These are phyloP conservation scores for Paragyromitra xinjiangensis DNA, from an alignment of 495 filamentous ascomycete species.

Conservation along the genomic window DNA sequence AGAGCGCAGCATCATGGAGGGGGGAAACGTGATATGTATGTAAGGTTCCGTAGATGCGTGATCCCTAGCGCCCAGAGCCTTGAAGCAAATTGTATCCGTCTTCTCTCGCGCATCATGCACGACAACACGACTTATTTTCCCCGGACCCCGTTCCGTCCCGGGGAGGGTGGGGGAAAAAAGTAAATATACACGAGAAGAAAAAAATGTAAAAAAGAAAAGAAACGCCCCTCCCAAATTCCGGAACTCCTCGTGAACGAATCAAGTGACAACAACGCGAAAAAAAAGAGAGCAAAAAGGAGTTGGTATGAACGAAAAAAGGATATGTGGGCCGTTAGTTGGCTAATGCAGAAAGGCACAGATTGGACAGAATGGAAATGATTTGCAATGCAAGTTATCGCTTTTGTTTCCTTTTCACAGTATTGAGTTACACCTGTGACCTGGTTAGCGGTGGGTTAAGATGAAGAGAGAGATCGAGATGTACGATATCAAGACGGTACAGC, in stretches of 20 bases:
- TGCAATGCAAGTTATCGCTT: slow-evolving; percentile 35
- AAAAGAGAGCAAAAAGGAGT: slow-evolving; percentile 25
- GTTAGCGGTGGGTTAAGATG: slow-evolving; percentile 33
- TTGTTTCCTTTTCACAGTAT: slow-evolving; percentile 38
- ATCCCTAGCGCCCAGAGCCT: slow-evolving; percentile 15
- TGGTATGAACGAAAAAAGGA: slow-evolving; percentile 24
- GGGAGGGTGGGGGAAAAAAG: slow-evolving; percentile 7
- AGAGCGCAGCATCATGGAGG: not conserved
- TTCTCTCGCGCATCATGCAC: slow-evolving; percentile 34
- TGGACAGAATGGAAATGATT: slow-evolving; percentile 42
- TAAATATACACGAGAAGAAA: slow-evolving; percentile 21
- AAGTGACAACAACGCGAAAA: slow-evolving; percentile 25
- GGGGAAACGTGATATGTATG: slow-evolving; percentile 24
- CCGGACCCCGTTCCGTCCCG: slow-evolving; percentile 14
- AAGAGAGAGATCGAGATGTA: slow-evolving; percentile 40
- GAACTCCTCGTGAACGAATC: slow-evolving; percentile 41
- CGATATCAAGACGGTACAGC: slow-evolving; percentile 26
- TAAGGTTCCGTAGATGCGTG: slow-evolving; percentile 18
- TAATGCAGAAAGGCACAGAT: slow-evolving; percentile 18
- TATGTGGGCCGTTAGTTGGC: slow-evolving; percentile 33
- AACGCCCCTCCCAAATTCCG: slow-evolving; percentile 10
- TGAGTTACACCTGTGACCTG: slow-evolving; percentile 50
- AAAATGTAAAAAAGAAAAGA: slow-evolving; percentile 35
- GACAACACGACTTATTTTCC: slow-evolving; percentile 24
- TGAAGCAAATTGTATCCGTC: slow-evolving; percentile 16